Evolutionary conservation across 169 alveolate genomes (phyloP).

Genomic region (Besnoitia besnoiti): DNA sequence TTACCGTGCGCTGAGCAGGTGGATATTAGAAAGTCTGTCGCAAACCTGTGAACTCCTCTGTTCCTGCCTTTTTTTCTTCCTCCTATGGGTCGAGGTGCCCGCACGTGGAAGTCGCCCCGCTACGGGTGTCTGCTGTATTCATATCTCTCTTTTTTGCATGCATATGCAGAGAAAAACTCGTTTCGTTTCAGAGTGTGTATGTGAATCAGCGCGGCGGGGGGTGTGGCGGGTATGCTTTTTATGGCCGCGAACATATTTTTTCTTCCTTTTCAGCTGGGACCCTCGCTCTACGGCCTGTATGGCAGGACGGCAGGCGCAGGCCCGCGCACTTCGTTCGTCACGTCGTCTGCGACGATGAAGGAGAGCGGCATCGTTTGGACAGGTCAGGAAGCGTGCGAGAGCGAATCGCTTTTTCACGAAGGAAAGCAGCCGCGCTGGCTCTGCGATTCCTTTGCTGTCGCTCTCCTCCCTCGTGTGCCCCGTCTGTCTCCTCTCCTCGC

Average conservation of each 20-base stretch:
- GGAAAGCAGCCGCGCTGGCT: not conserved
- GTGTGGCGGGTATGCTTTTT: not conserved
- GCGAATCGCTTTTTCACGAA: not conserved
- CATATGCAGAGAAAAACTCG: too few relatives aligned
- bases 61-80: too few relatives aligned
- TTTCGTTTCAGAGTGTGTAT: too few relatives aligned
- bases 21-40: too few relatives aligned
- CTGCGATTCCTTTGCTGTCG: not conserved
- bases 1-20: too few relatives aligned
- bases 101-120: too few relatives aligned
- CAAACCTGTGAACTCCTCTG: too few relatives aligned
- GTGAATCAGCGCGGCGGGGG: too few relatives aligned
- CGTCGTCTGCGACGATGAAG: constrained; percentile 22
- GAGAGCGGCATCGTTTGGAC: constrained; percentile 59
- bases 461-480: not conserved
- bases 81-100: too few relatives aligned
- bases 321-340: constrained; percentile 37
- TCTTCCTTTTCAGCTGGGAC: constrained; percentile 47
- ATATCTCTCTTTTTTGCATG: not conserved
- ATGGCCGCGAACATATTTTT: not conserved
- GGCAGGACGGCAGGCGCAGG: constrained; percentile 52
- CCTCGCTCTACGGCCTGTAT: constrained; percentile 55
- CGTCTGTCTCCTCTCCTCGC: not conserved
- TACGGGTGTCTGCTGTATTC: too few relatives aligned
- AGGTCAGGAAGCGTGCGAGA: constrained; percentile 5